Base-by-base conservation (phyloP, 768 basidiomycete genomes). In the Termitomyces sp. region DNA sequence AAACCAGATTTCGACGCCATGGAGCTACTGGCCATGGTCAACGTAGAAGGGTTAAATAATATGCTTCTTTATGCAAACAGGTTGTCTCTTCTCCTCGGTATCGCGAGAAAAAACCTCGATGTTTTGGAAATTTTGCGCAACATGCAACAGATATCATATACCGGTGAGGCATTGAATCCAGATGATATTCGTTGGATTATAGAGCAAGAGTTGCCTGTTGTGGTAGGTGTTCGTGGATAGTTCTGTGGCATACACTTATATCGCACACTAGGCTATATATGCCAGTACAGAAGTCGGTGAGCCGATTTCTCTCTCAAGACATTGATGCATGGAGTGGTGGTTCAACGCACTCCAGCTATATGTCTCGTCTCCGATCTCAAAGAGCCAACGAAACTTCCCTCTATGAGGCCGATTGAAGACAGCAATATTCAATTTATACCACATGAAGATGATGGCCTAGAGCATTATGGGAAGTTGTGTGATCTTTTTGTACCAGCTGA, bases 101-200 rank as follows among this genome's bases (percentile, higher is more conserved):
- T 61, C 1, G 55, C 60, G 40, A 49, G 50, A 43, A 38, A 35
- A 3, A 38, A 53, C n/a, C 41, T 36, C 8, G 50, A 61, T 0
- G 55, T 61, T 35, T 38, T 61, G 8, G 20, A 49, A 6, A 43
- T 56, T 47, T 33, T 61, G 4, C 50, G 56, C 10, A 47, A 18
- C 44, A 53, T 61, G 60, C 44, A 61, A 26, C 60, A 61, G 12
- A 53, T 61, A 4, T 56, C 55, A 1, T 61, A 52, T 33, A 57
- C 60, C 4, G 55, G 60, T 9, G 55, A 56, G 30, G 60, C 50
- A 10, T 7, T 61, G 46, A 61, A 57, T 30, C 60, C 60, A 16
- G 55, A 53, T 9, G 60, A 61, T 13, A 40, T 52, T 13, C 50
- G 44, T 32, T 61, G 55, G 55, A 46, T 49, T 10, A 46, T 61